Evolutionary conservation across 306 rosid species (phyloP).

Genomic region (Chamaecrista fasciculata): DNA sequence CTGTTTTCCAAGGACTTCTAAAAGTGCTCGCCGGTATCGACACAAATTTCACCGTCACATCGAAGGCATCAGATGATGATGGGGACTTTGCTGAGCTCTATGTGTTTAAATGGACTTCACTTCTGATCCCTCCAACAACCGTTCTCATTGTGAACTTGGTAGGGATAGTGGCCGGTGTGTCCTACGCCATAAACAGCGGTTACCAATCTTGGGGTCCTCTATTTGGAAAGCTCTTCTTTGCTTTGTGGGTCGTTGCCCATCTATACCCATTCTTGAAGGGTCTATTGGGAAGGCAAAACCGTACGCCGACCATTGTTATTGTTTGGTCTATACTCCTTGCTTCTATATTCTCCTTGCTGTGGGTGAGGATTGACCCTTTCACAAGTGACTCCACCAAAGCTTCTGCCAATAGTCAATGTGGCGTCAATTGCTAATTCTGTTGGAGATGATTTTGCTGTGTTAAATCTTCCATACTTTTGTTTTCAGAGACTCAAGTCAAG

Average conservation of each 20-base stretch:
- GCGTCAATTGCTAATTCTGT: slow-evolving; percentile 62
- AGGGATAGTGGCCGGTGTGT: slow-evolving; percentile 90
- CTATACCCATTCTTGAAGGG: slow-evolving; percentile 95
- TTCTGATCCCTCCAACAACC: slow-evolving; percentile 91
- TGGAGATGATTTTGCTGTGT: slow-evolving; percentile 9
- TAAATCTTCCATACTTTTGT: slow-evolving; percentile 19
- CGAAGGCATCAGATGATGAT: slow-evolving; percentile 88
- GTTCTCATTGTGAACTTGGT: slow-evolving; percentile 79
- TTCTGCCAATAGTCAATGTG: slow-evolving; percentile 67
- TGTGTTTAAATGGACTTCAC: slow-evolving; percentile 93
- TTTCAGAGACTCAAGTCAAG: slow-evolving; percentile 3
- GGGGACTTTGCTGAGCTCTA: slow-evolving; percentile 89
- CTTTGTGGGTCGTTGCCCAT: slow-evolving; percentile 93
- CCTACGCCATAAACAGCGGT: slow-evolving; percentile 86
- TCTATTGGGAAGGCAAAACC: slow-evolving; percentile 81
- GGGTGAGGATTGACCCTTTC: slow-evolving; percentile 73
- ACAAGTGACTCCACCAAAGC: slow-evolving; percentile 38
- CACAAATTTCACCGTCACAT: slow-evolving; percentile 88
- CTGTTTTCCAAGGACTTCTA: slow-evolving; percentile 94
- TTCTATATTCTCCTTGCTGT: slow-evolving; percentile 83
- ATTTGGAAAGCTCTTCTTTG: slow-evolving; percentile 85
- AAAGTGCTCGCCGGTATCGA: slow-evolving; percentile 96
- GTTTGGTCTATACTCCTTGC: slow-evolving; percentile 95
- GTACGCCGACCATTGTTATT: slow-evolving; percentile 89
- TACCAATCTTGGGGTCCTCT: slow-evolving; percentile 98